Evolutionary conservation across 257 asterid species (phyloP), one percentile per base, ranked within the genome.

Genomic region (Solanum bukasovii): DNA sequence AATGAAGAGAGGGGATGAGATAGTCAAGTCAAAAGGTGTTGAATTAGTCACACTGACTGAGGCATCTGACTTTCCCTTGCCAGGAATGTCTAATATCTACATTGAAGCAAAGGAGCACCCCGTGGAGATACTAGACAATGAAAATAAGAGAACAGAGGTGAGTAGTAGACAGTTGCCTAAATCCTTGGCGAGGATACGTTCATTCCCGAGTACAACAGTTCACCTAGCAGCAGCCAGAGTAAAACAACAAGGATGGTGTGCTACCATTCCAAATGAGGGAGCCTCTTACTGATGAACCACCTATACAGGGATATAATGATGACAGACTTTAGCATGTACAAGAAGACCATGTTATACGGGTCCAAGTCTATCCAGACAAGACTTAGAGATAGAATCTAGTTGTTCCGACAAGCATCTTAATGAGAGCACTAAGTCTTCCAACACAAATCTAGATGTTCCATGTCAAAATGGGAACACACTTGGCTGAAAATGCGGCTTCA

Each of bases 101-200:
- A 84, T 91, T 4, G 96, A 97, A 93, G 99, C 98, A 71, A 96
- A 90, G 94, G 95, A 97, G 77, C 99, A 94, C 92, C 95, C 96
- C 21, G 91, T 93, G 8, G 99, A 97, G 91, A 93, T 96, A 93
- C 88, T 96, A 72, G 91, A 88, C 88, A 89, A 78, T 56, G 96
- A 93, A 68, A 94, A 90, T 1, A 91, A 91, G 70, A 89, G 90
- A 35, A 77, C 91, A 61, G 93, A 92, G 89, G 84, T 88, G 31
- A 71, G 46, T 77, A 87, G 92, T 35, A 90, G 92, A 86, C 90
- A 89, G 84, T 71, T 90, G 87, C 92, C 96, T 44, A 94, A 91
- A 87, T 85, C 99, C 65, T 94, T 97, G 31, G 98, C 98, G 72
- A 89, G 95, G 90, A 93, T 94, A 71, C 98, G 95, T 86, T 94